phyloP scores from a whole-genome alignment of 495 filamentous ascomycete species.

The Penicillium chermesinum region DNA sequence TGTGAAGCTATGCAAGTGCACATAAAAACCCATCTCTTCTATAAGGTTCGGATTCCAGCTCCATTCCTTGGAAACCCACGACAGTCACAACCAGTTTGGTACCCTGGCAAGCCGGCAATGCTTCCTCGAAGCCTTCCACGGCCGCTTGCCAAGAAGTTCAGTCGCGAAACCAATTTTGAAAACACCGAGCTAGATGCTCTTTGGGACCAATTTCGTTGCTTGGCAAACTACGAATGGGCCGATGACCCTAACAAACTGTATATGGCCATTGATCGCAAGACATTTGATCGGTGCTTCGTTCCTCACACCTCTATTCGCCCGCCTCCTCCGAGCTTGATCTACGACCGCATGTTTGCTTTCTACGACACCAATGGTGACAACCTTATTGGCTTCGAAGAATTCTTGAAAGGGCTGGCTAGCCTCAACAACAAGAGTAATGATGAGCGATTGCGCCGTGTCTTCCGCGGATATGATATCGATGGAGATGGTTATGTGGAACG shows the following conservation, averaged over 20 bases:
- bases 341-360: constrained; percentile 93
- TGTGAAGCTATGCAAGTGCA: constrained; percentile 85
- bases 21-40: constrained; percentile 90
- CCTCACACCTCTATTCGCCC: constrained; percentile 72
- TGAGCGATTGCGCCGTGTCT: constrained; percentile 68
- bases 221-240: constrained; percentile 81
- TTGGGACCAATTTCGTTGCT: constrained; percentile 93
- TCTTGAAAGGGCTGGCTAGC: constrained; percentile 75
- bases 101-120: constrained; percentile 77
- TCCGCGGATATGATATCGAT: constrained; percentile 87
- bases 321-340: constrained; percentile 79
- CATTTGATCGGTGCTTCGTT: constrained; percentile 85
- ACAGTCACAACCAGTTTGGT: constrained; percentile 76
- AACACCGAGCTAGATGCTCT: constrained; percentile 80
- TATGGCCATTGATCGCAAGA: constrained; percentile 83
- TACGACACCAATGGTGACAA: constrained; percentile 88
- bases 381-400: constrained; percentile 91
- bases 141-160: constrained; percentile 57
- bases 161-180: constrained; percentile 70
- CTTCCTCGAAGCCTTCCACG: constrained; percentile 60
- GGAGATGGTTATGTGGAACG: constrained; percentile 81
- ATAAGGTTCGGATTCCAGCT: constrained; percentile 77
- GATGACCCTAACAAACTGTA: constrained; percentile 70
- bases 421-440: constrained; percentile 63
- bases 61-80: constrained; percentile 61